Percentiles rank a stretch among this genome's conserved stretches.
Conservation (phyloP, 805 yeast genomes). For the Jamesozyma lodderae region DNA sequence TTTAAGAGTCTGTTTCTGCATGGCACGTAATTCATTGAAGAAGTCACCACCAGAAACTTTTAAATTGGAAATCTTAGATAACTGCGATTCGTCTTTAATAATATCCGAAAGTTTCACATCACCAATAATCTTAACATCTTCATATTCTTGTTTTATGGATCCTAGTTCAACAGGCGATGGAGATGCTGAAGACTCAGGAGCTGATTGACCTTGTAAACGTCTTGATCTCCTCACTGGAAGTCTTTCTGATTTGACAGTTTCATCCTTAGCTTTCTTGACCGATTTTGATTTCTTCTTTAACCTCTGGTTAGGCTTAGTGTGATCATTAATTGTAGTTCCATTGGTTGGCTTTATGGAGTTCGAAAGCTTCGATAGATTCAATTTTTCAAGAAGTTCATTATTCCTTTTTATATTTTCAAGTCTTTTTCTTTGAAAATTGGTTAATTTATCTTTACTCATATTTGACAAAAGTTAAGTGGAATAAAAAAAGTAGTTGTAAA, state of each 20-base stretch:
- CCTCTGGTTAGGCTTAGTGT: conserved; percentile 14
- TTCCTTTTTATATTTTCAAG: conserved; percentile 78
- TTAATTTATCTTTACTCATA: too few species aligned
- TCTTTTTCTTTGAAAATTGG: conserved; percentile 64
- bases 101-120: conserved; percentile 57
- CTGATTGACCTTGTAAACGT: conserved; percentile 65
- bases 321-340: conserved; percentile 37
- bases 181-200: conserved; percentile 14
- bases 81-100: conserved; percentile 34
- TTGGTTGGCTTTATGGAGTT: conserved; percentile 4
- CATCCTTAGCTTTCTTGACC: conserved; percentile 6
- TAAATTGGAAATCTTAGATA: conserved; percentile 25
- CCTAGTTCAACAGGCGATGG: neutral
- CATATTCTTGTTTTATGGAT: conserved; percentile 35
- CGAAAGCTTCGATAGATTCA: conserved; percentile 40
- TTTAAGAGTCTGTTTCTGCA: conserved; percentile 32
- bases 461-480: too few species aligned
- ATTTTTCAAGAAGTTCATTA: conserved; percentile 58
- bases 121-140: conserved; percentile 53
- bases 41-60: conserved; percentile 63
- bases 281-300: neutral
- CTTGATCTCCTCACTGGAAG: conserved; percentile 68
- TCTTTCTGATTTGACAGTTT: conserved; percentile 15
- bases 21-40: conserved; percentile 42
- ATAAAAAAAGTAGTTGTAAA: too few species aligned